Base-by-base conservation (phyloP, 75 land plant genomes). In the Azolla pinnata region DNA sequence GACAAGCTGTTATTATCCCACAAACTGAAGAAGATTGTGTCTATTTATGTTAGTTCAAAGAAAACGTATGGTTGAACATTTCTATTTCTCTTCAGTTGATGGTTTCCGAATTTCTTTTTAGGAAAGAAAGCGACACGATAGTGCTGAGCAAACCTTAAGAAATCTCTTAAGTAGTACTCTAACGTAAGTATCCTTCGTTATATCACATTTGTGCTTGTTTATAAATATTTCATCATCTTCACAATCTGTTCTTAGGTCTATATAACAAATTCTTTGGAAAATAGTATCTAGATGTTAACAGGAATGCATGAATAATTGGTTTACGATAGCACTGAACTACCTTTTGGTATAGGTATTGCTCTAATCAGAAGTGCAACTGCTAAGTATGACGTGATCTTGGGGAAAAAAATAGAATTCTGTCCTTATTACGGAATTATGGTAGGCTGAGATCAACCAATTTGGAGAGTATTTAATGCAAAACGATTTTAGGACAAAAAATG, bases 121-220 rank as follows among this genome's bases (percentile, higher is more conserved):
- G 88, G 81, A 77, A 51, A 30, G 63, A 48, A 66, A 29, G 61
- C 66, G 60, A 31, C 49, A 45, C 63, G 31, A 57, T 19, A 78
- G 42, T 47, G 59, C 51, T 54, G 95, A 88, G 48, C 81, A 85
- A 57, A 70, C 88, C 50, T 49, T 88, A 59, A 73, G 85, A 61
- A 77, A 68, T 64, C 75, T 83, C 33, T 76, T 89, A 1, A 80
- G 85, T 61, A 90, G 86, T 65, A 84, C 96, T 28, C 57, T 89
- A 46, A 78, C 90, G 96, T 89, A 61, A 86, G 90, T 77, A 30
- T 4, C 32, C 4, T 20, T 48, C 4, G 51, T 8, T 48, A 18
- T 18, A 3, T 48, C 18, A 8, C 51, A 17, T 20, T 12, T 8
- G 14, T 8, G 19, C 51, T 48, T 38, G 42, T 38, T 38, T 38